Evolutionary conservation across 371 early-diverging fungal genomes (phyloP), one percentile per base, ranked within the genome.

Genomic region (Nematocida displodere): DNA sequence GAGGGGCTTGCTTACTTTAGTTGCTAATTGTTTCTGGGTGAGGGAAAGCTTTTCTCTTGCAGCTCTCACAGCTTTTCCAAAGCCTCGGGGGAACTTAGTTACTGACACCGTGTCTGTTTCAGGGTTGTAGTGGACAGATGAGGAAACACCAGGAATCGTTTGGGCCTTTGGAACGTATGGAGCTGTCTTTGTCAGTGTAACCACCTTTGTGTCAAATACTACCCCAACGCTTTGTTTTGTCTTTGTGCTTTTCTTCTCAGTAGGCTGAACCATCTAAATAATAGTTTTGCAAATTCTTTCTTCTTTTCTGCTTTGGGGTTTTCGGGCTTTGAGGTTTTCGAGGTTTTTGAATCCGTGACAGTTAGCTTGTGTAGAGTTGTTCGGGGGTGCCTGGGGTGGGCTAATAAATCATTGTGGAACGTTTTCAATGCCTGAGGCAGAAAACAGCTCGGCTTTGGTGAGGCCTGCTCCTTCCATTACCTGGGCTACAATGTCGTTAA

Each of bases 341-440:
- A n/a, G n/a, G n/a, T n/a, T n/a, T n/a, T n/a, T n/a, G n/a, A n/a
- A n/a, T n/a, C n/a, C n/a, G n/a, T n/a, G n/a, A n/a, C n/a, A n/a
- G n/a, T n/a, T n/a, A n/a, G n/a, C n/a, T n/a, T n/a, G n/a, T n/a
- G n/a, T n/a, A n/a, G n/a, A n/a, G n/a, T n/a, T n/a, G n/a, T n/a
- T n/a, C n/a, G n/a, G n/a, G n/a, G n/a, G n/a, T n/a, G n/a, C n/a
- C n/a, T n/a, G n/a, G n/a, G n/a, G n/a, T n/a, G n/a, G n/a, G n/a
- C n/a, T n/a, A n/a, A n/a, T n/a, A n/a, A n/a, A n/a, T n/a, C n/a
- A n/a, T n/a, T n/a, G n/a, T n/a, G n/a, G n/a, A n/a, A n/a, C n/a
- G n/a, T n/a, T n/a, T n/a, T n/a, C n/a, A n/a, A 83, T 67, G 40
- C 80, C 83, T 26, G 77, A 5, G 22, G 78, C 80, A n/a, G 68